Base-by-base conservation (phyloP, 352 stramenopile species). In the Pythium brachiatum region DNA sequence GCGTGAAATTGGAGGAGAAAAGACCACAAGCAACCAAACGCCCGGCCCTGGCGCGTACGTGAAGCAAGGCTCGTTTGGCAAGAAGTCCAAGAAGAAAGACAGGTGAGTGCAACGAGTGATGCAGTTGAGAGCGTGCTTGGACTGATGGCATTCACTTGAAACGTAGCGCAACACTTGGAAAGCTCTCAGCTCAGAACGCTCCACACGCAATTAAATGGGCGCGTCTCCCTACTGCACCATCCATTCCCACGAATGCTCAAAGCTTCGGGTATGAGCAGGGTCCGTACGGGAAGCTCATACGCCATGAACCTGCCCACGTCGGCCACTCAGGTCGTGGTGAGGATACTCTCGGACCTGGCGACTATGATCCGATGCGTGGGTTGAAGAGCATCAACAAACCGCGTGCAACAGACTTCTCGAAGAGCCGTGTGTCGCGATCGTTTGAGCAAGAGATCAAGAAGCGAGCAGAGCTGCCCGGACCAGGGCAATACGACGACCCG, bases 261-360 rank as follows among this genome's bases (percentile, higher is more conserved):
- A 93, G 84, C 62, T 93, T 88, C 63, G 84, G 84, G 3, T 91
- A 93, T 48, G 84, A 91, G 23, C 76, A 93, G 68, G 71, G 77
- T 9, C 74, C 76, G 4, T 79, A 91, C 60, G 84, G 84, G 0
- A 90, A 91, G 43, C 70, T 93, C 2, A 72, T 93, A 27, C 80
- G 81, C 0, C 80, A 93, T 21, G 66, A 90, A n/a, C 81, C 84
- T 8, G 69, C 64, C 0, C 72, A 78, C 27, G 69, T 87, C 0
- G 81, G 81, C 0, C 72, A 91, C 57, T 74, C 78, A 53, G 83
- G 83, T 0, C 68, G 72, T 43, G 75, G 76, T 3, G 69, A 78
- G 12, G 83, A 93, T 38, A 89, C 81, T 0, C 72, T 79, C 11
- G 81, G 84, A 7, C 84, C 84, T 6, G 82, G 84, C 6, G 82